A percentile compares a stretch with the other conserved stretches of the same genome.
phyloP scores from a whole-genome alignment of 257 asterid genomes.

The Ehretia macrophylla region DNA sequence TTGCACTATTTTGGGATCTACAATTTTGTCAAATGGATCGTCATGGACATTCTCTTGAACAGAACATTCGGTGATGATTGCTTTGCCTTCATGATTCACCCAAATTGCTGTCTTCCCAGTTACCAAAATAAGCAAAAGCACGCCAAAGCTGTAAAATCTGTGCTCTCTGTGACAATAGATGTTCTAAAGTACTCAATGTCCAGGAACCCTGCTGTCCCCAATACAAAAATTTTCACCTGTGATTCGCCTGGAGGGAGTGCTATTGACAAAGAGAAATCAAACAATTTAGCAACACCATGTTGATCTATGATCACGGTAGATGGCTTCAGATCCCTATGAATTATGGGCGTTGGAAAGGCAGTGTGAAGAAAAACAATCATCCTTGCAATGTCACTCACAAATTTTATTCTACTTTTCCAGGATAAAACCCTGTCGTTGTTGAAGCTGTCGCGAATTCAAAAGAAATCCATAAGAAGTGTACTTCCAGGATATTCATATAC shows the following conservation, averaged over 20 bases:
- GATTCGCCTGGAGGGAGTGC: neutral
- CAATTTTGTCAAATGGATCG: neutral
- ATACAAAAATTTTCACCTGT: neutral
- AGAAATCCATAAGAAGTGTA: neutral
- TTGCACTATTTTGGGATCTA: neutral
- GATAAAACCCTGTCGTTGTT: neutral
- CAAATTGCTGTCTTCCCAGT: neutral
- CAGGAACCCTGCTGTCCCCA: neutral
- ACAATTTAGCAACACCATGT: slow-evolving; percentile 1
- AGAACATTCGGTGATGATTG: neutral
- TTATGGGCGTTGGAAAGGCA: neutral
- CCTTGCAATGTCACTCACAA: neutral
- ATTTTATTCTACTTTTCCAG: neutral
- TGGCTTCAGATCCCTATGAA: neutral
- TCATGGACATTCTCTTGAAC: neutral
- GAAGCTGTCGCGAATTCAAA: neutral
- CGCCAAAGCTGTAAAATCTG: neutral
- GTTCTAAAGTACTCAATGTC: neutral
- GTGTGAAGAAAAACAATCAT: neutral
- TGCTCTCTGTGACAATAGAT: neutral
- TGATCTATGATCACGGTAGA: neutral
- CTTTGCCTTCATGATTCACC: neutral
- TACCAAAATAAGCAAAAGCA: neutral
- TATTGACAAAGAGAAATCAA: neutral
- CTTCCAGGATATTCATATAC: slow-evolving; percentile 1